Base-by-base conservation (phyloP, 805 yeast species). In the Ogataea wickerhamii region DNA sequence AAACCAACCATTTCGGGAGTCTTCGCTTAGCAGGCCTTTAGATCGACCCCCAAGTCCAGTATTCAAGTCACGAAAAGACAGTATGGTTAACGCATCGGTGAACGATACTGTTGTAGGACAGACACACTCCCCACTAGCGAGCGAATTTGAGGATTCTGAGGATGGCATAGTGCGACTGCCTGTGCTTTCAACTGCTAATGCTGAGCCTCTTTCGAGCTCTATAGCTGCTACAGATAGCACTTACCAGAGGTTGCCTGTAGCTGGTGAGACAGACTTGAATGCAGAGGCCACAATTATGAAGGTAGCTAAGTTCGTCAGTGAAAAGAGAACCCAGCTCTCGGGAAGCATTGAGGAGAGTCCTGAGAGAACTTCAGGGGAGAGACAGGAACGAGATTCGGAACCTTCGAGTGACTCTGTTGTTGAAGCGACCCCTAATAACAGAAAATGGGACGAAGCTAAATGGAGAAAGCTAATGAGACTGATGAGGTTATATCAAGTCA, bases 381-480 rank as follows among this genome's bases (percentile, higher is more conserved):
- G 11, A 7, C 11, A 11, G 8, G 29, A 26, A 7, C 11, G 16
- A 8, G 7, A 26, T 26, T 7, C n/a, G 14, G n/a, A 12, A 8
- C 11, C 11, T 7, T 7, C 7, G 14, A 14, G 7, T 10, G 29
- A 12, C 16, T 10, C 11, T 10, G 16, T 8, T 11, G 28, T 7
- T 18, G 5, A 10, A 8, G 27, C 6, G 35, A 29, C 21, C n/a
- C 13, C 23, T 14, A 26, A 31, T 12, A 7, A 3, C 22, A 26
- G 17, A 17, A 47, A 47, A 12, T 58, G 63, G 63, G 33, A 34
- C 12, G 17, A 22, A n/a, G 32, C 24, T 14, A 47, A 49, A 35
- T 59, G 64, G 64, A 39, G 18, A 11, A 41, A 38, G 23, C 39
- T 58, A 20, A 40, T 48, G 23, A 41, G 43, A 18, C 49, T 51